A percentile compares a stretch with the other conserved stretches of the same genome.
Conservation (phyloP, 2,329 filamentous ascomycete genomes). For the Penicillium freii region DNA sequence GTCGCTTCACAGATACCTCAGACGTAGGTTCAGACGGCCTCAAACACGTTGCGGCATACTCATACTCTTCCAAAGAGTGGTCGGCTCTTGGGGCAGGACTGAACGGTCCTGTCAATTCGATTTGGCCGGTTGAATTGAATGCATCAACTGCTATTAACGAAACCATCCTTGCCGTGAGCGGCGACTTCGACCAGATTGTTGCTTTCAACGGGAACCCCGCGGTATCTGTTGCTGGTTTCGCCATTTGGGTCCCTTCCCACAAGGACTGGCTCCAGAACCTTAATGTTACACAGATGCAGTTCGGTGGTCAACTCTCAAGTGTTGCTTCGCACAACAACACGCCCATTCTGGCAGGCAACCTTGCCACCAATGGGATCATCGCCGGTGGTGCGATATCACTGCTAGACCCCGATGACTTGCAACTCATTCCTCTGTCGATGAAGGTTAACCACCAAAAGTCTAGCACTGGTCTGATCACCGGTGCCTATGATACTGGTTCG, state of each 20-base stretch:
- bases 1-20: conserved; percentile 74
- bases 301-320: conserved; percentile 71
- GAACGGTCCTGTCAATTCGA: conserved; percentile 69
- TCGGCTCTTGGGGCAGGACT: conserved; percentile 78
- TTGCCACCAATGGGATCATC: conserved; percentile 71
- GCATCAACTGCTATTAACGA: conserved; percentile 67
- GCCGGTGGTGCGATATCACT: conserved; percentile 72
- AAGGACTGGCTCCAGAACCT: conserved; percentile 87
- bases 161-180: conserved; percentile 74
- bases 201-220: conserved; percentile 62
- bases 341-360: conserved; percentile 75
- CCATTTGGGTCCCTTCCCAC: conserved; percentile 84
- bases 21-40: conserved; percentile 63
- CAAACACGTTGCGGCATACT: conserved; percentile 73
- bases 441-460: conserved; percentile 44
- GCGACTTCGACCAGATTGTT: conserved; percentile 71
- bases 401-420: conserved; percentile 38
- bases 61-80: conserved; percentile 69
- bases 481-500: conserved; percentile 70
- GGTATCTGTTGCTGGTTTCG: conserved; percentile 70
- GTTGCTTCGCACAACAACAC: conserved; percentile 59
- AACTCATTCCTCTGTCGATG: conserved; percentile 47
- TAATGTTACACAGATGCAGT: conserved; percentile 59
- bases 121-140: conserved; percentile 78
- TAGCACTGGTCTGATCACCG: conserved; percentile 58